phyloP scores from a whole-genome alignment of 2,329 filamentous ascomycete genomes.

The Penicillium glabrum region DNA sequence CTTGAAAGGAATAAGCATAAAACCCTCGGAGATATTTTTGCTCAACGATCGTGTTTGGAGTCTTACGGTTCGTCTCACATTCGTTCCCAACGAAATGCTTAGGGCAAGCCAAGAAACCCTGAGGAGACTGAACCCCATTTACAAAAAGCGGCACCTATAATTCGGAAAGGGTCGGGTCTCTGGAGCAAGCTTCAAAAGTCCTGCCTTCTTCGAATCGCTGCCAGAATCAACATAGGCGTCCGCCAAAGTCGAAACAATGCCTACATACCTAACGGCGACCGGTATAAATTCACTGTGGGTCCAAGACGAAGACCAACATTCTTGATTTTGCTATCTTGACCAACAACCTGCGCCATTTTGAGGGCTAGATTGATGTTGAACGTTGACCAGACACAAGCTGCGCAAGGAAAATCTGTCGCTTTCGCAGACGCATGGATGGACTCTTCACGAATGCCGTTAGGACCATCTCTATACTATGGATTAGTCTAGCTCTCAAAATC shows the following conservation, averaged over 20 bases:
- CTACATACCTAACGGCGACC: neutral
- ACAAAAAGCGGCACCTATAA: neutral
- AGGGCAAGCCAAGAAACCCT: neutral
- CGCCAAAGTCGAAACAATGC: neutral
- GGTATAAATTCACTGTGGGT: neutral
- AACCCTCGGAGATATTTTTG: neutral
- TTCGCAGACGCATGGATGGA: neutral
- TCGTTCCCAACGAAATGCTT: neutral
- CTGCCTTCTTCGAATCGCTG: neutral
- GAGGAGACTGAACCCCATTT: neutral
- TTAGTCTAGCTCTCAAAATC: neutral
- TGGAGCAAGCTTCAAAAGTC: neutral
- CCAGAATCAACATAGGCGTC: neutral
- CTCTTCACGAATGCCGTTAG: neutral
- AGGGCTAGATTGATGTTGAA: neutral
- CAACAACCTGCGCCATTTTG: neutral
- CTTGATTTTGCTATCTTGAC: neutral
- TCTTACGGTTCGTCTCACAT: neutral
- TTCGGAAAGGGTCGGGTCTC: neutral
- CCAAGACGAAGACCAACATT: neutral
- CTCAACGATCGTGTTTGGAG: neutral
- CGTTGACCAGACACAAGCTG: neutral
- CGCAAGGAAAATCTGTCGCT: neutral
- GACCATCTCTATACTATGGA: neutral
- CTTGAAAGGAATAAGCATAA: neutral